These are phyloP conservation scores for Sutorius eximius DNA, from an alignment of 1,284 basidiomycete genomes.

Conservation along the genomic window DNA sequence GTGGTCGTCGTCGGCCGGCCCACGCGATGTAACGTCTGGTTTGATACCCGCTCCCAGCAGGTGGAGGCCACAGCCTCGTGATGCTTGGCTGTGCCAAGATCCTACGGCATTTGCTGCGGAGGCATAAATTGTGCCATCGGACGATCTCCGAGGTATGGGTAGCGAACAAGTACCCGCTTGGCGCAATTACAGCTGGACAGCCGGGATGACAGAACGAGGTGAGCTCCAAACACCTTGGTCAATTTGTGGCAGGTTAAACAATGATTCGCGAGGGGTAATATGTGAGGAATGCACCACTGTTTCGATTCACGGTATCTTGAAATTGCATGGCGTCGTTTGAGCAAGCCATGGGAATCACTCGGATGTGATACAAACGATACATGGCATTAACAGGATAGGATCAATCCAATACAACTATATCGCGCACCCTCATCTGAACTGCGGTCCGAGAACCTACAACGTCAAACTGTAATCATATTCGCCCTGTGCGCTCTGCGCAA, in stretches of 20 bases:
- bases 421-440: constrained; percentile 1
- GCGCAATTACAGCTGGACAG: neutral
- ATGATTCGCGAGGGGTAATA: neutral
- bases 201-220: neutral
- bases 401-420: constrained; percentile 2
- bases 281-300: neutral
- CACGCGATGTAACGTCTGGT: neutral
- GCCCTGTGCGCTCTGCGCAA: constrained; percentile 75
- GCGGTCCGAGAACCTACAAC: constrained; percentile 42
- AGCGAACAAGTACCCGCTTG: neutral
- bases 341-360: neutral
- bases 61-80: neutral
- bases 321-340: neutral
- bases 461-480: constrained; percentile 91
- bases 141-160: neutral
- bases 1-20: too few species aligned
- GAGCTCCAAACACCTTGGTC: too few species aligned
- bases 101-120: neutral
- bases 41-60: neutral
- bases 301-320: neutral
- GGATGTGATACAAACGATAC: constrained; percentile 7
- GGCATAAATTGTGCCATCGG: neutral
- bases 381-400: constrained; percentile 7
- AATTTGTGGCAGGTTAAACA: neutral
- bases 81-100: neutral